Evolutionary conservation across 2,329 filamentous ascomycete species (phyloP), one percentile per base, ranked within the genome.

Genomic region (Berkeleyomyces rouxiae): DNA sequence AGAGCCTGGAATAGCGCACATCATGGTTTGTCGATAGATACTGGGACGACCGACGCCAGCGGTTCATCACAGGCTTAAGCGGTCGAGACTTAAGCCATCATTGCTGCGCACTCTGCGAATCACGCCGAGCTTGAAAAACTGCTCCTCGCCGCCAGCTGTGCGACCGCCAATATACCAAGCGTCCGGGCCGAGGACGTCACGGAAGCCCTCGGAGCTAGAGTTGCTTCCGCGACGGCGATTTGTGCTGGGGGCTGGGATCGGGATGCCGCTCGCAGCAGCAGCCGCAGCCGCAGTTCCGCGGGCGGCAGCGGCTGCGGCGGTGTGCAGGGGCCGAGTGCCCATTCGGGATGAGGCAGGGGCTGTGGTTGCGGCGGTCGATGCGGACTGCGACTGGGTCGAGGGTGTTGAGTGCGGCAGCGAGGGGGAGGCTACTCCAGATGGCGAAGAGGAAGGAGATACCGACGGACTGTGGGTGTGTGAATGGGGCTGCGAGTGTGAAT

Each of bases 151-250:
- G 1, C 75, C 79, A 0, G 87, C 86, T 37, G 87, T 90, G 69
- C 86, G 76, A 5, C 87, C 87, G 31, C 87, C 87, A 62, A 91
- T 87, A 69, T 90, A 91, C 85, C 87, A 89, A 74, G 88, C 90
- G 67, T 91, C 87, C 1, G 82, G 80, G 1, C 85, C 86, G 58
- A 83, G 72, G 43, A 84, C 84, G 65, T 90, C 87, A 61, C 86
- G 77, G 71, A 90, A 90, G 1, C 87, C 87, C 69, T 90, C 87
- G 61, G 80, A 84, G 66, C 82, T 86, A 72, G 84, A 88, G 67
- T 90, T 87, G 67, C 85, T 89, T 36, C 86, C 87, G 63, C 87
- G 78, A 63, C 86, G 77, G 11, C 77, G 74, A 44, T 62, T 51
- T 53, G 59, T 23, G 39, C 61, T 62, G 36, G 67, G 61, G 39